Evolutionary conservation across 2,329 filamentous ascomycete genomes (phyloP), one percentile per base, ranked within the genome.

Genomic region (Chalaropsis thielavioides): DNA sequence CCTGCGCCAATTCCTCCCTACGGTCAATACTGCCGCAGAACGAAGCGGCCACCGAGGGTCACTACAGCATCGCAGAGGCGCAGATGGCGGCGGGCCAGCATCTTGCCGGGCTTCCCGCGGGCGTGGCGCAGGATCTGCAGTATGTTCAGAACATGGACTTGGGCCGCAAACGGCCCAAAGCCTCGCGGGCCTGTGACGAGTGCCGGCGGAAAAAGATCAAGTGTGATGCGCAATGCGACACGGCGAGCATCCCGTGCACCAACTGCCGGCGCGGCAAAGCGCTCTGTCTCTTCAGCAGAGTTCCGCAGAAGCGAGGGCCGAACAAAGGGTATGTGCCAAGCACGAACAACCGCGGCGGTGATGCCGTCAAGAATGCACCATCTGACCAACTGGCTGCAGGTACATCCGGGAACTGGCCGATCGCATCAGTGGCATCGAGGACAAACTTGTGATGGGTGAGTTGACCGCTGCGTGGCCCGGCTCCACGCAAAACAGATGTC

Each of bases 351-450:
- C 15, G 27, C 15, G 17, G 24, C 27, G 6, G 51, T 65, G 41
- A 7, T 67, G 19, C 51, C 63, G 64, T 40, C 13, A 27, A 43
- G 22, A 19, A 27, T n/a, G 61, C 11, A 63, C 64, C 64, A 41
- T 38, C 68, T 70, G 60, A 69, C 68, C 64, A 65, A 66, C n/a
- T 17, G 4, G 13, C 5, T 5, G n/a, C 70, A 89, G 86, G 17
- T 95, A 95, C 71, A 96, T 96, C 73, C 95, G 95, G 73, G 90
- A 95, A 73, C 81, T 96, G 24, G 90, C 90, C 27, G 90, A 95
- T 72, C 81, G 91, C 31, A 84, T 96, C 67, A 85, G 92, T 70
- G 86, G 83, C 54, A 86, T 96, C 58, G 91, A 95, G 72, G 88
- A 86, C 69, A 88, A 90, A 72, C 83, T 94, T 66, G 82, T 81